These are phyloP conservation scores for Raphanus sativus DNA, from an alignment of 345 rosid genomes.

Conservation along the genomic window DNA sequence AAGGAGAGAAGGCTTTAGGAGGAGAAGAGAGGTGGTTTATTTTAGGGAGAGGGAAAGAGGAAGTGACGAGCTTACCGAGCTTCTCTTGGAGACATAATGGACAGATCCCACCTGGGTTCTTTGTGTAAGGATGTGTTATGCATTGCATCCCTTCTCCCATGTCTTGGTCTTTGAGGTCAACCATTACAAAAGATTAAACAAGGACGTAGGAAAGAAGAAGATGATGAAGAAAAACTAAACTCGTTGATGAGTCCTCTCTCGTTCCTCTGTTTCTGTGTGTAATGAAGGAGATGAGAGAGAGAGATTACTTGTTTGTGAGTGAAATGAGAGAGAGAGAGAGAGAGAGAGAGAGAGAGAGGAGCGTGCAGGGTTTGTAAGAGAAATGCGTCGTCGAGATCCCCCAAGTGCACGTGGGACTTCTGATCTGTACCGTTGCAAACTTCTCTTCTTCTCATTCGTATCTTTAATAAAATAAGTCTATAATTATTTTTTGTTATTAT, in stretches of 20 bases:
- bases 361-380: conserved; percentile 29
- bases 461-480: no score
- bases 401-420: conserved; percentile 59
- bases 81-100: conserved; percentile 95
- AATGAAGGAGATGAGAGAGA: conserved; percentile 17
- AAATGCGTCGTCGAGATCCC: conserved; percentile 38
- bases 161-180: conserved; percentile 53
- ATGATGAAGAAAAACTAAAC: neutral
- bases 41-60: conserved; percentile 70
- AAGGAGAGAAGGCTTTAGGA: conserved; percentile 48
- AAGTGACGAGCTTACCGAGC: conserved; percentile 94
- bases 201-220: conserved; percentile 10
- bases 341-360: conserved; percentile 7
- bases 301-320: neutral
- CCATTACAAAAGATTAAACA: conserved; percentile 16
- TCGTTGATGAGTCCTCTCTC: neutral
- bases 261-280: conserved; percentile 17
- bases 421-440: conserved; percentile 39
- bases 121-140: conserved; percentile 66
- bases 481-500: no score
- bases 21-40: conserved; percentile 52
- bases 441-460: no score
- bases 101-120: conserved; percentile 95
- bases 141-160: conserved; percentile 81
- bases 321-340: conserved; percentile 24